Evolutionary conservation across 2,329 filamentous ascomycete species (phyloP).

Genomic region (Trichoderma afroharzianum): DNA sequence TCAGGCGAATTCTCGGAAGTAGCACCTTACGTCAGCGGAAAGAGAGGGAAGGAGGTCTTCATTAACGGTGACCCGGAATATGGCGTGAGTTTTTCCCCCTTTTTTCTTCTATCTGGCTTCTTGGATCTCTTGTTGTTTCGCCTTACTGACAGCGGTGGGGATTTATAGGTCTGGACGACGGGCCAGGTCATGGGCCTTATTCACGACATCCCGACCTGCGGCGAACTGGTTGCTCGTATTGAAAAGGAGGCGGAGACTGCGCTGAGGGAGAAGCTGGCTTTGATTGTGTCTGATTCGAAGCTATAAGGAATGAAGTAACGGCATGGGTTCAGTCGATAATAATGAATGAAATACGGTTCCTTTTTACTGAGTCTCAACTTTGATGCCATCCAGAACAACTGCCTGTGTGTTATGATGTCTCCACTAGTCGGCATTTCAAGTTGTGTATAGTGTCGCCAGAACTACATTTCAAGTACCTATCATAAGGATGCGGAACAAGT

Average conservation of each 20-base stretch:
- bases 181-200: slow-evolving; percentile 92
- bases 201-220: slow-evolving; percentile 76
- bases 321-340: background rate
- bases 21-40: slow-evolving; percentile 80
- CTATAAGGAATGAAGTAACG: slow-evolving; percentile 38
- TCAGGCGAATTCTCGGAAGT: slow-evolving; percentile 89
- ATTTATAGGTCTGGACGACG: slow-evolving; percentile 81
- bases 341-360: background rate
- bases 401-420: background rate
- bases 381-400: background rate
- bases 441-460: background rate
- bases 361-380: background rate
- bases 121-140: too few relatives aligned
- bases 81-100: slow-evolving; percentile 61
- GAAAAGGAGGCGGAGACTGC: slow-evolving; percentile 71
- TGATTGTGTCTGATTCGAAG: slow-evolving; percentile 57
- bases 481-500: background rate
- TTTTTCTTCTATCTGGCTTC: background rate
- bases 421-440: background rate
- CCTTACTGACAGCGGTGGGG: background rate
- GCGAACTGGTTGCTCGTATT: slow-evolving; percentile 65
- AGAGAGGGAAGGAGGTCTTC: slow-evolving; percentile 88
- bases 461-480: too few relatives aligned
- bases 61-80: slow-evolving; percentile 85
- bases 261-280: slow-evolving; percentile 54